These are phyloP conservation scores for Epicoccum sorghinum DNA, from an alignment of 2,329 filamentous ascomycete species.

Conservation along the genomic window DNA sequence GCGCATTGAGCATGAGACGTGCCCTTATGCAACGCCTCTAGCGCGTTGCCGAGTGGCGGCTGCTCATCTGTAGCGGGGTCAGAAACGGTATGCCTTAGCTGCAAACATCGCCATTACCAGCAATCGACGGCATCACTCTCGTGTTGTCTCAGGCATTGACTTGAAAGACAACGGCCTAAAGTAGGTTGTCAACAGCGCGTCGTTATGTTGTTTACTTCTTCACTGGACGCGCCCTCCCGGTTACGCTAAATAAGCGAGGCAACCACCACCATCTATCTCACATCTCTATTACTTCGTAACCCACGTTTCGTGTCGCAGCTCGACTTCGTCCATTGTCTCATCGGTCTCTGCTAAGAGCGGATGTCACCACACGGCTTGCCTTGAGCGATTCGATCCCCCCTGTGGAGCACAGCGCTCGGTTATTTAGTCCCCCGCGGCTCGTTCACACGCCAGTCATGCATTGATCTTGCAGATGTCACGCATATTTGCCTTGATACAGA, in stretches of 20 bases:
- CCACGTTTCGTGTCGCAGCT: slow-evolving; percentile 25
- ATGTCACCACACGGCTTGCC: slow-evolving; percentile 11
- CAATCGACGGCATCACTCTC: slow-evolving; percentile 40
- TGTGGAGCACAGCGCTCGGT: slow-evolving; percentile 24
- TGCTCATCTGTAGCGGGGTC: slow-evolving; percentile 37
- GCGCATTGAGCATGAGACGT: slow-evolving; percentile 25
- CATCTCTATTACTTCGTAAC: slow-evolving; percentile 11
- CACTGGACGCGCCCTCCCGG: slow-evolving; percentile 27
- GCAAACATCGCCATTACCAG: slow-evolving; percentile 28
- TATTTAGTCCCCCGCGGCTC: slow-evolving; percentile 26
- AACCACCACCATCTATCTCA: slow-evolving; percentile 5
- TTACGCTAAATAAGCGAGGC: slow-evolving; percentile 32
- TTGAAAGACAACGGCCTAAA: slow-evolving; percentile 14
- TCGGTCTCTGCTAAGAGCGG: slow-evolving; percentile 14
- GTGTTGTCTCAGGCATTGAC: slow-evolving; percentile 28
- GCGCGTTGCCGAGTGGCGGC: slow-evolving; percentile 41
- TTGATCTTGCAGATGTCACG: slow-evolving; percentile 48
- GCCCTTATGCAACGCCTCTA: slow-evolving; percentile 46
- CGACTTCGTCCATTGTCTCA: slow-evolving; percentile 9
- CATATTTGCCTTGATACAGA: slow-evolving; percentile 43
- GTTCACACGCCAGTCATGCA: slow-evolving; percentile 35
- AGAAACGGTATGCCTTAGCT: slow-evolving; percentile 21
- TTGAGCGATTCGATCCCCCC: slow-evolving; percentile 3
- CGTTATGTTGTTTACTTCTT: slow-evolving; percentile 34
- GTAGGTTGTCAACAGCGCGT: slow-evolving; percentile 26